Evolutionary conservation across 208 protist species (phyloP), one percentile per base, ranked within the genome.

Genomic region (Leishmania guyanensis): DNA sequence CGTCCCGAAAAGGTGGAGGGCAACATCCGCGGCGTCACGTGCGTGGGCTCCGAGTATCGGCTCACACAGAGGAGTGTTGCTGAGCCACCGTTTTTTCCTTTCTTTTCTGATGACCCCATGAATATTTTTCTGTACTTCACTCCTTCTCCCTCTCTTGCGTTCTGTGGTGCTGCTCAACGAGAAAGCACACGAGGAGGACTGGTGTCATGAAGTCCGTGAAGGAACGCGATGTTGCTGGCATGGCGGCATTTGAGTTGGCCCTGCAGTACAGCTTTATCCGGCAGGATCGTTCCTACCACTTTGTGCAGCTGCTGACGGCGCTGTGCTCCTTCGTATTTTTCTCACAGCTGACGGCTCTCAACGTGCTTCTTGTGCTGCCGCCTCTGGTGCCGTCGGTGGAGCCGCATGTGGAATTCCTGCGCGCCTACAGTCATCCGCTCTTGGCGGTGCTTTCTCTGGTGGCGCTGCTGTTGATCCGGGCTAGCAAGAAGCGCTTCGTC

Each of bases 241-340:
- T 93, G 80, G 90, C 89, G 20, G 94, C 94, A 29, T 97, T 96
- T 81, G 92, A 97, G 85, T 69, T 95, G n/a, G 87, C 92, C 22
- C 84, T 97, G 39, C 92, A 97, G 79, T 91, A 96, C 77, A 90
- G 92, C 39, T 77, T 92, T 26, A 75, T 97, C 10, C 87, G 94
- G 5, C 94, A 97, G 84, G 92, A 96, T 82, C 91, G 94, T 36
- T 95, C 90, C 16, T 96, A 92, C 87, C 92, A 97, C 80, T 92
- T 95, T 91, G 75, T 92, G 33, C 92, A 95, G 80, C 81, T 97
- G 20, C 80, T 95, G 9, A 94, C 86, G 17, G 90, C 90, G 4
- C 33, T 94, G 26, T 91, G 84, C 76, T 95, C 91, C 20, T 71
- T 96, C 22, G 58, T 96, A 8, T 96, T 96, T 77, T 87, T 91